A percentile compares a stretch with the other conserved stretches of the same genome.
These are phyloP conservation scores for Colletotrichum sp. DNA, from an alignment of 2,329 filamentous ascomycete genomes.

Conservation along the genomic window DNA sequence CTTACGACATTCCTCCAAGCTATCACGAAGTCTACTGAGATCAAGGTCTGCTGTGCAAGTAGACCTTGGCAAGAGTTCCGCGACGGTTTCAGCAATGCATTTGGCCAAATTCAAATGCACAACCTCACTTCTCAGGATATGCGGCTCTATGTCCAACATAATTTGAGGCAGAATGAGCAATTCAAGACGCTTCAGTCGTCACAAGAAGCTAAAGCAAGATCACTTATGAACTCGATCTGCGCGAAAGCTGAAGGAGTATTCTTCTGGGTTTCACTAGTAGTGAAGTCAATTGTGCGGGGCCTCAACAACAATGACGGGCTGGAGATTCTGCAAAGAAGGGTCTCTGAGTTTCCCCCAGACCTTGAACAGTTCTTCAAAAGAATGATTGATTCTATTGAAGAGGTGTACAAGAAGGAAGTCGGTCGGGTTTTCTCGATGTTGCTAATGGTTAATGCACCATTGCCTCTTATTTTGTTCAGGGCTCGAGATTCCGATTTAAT, in stretches of 20 bases:
- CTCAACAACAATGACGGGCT: neutral
- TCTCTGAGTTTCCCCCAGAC: neutral
- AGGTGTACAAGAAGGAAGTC: neutral
- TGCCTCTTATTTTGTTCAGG: neutral
- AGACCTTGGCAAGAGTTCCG: slow-evolving; percentile 33
- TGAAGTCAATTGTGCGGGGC: neutral
- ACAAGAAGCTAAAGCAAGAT: rapidly evolving
- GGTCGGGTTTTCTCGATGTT: neutral
- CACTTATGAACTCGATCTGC: rapidly evolving
- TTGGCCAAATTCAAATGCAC: slow-evolving; percentile 25
- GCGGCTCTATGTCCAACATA: no score
- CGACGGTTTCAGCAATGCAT: slow-evolving; percentile 23
- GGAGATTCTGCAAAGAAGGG: neutral
- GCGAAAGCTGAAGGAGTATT: neutral
- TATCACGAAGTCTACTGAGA: slow-evolving; percentile 20
- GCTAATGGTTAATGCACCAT: neutral
- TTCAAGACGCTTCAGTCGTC: neutral
- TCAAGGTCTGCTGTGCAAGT: slow-evolving; percentile 38
- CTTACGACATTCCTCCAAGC: slow-evolving; percentile 29
- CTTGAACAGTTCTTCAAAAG: neutral
- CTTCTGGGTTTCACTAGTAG: neutral
- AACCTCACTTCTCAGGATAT: slow-evolving; percentile 31
- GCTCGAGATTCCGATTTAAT: no score
- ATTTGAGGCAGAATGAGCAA: neutral
- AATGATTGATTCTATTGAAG: neutral